phyloP scores from a whole-genome alignment of 1,284 basidiomycete genomes.

The Trichosporon sp. region DNA sequence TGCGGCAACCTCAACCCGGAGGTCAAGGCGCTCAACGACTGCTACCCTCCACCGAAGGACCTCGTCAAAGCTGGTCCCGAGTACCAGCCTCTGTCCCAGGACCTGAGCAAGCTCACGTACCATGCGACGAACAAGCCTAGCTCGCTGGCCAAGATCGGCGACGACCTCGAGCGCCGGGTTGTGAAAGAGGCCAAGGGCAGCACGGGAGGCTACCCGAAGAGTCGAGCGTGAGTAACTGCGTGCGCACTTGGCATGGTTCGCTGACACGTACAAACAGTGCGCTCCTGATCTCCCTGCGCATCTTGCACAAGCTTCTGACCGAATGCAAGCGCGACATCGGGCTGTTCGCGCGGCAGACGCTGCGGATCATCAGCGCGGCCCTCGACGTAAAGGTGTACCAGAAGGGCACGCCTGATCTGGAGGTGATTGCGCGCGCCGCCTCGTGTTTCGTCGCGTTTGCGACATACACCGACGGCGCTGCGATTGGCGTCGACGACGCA shows the following conservation, averaged over 20 bases:
- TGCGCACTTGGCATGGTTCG: not conserved
- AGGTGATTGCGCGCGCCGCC: slow-evolving; percentile 79
- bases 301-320: slow-evolving; percentile 79
- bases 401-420: slow-evolving; percentile 66
- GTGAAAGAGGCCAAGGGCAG: slow-evolving; percentile 69
- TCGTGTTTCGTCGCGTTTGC: slow-evolving; percentile 86
- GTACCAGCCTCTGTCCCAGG: slow-evolving; percentile 83
- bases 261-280: slow-evolving; percentile 60
- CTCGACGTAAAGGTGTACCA: slow-evolving; percentile 63
- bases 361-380: slow-evolving; percentile 71
- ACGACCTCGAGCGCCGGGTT: slow-evolving; percentile 78
- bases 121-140: slow-evolving; percentile 87
- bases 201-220: slow-evolving; percentile 71
- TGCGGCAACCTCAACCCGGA: slow-evolving; percentile 46
- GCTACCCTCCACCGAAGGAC: slow-evolving; percentile 83
- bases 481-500: slow-evolving; percentile 73
- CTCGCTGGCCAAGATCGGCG: slow-evolving; percentile 82
- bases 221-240: slow-evolving; percentile 69
- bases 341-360: slow-evolving; percentile 75
- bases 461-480: slow-evolving; percentile 83
- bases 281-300: slow-evolving; percentile 82
- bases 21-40: slow-evolving; percentile 71
- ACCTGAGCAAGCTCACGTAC: slow-evolving; percentile 87
- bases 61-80: slow-evolving; percentile 68
- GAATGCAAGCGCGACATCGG: slow-evolving; percentile 87